phyloP scores from a whole-genome alignment of 768 basidiomycete genomes.

The Termitomyces sp. region DNA sequence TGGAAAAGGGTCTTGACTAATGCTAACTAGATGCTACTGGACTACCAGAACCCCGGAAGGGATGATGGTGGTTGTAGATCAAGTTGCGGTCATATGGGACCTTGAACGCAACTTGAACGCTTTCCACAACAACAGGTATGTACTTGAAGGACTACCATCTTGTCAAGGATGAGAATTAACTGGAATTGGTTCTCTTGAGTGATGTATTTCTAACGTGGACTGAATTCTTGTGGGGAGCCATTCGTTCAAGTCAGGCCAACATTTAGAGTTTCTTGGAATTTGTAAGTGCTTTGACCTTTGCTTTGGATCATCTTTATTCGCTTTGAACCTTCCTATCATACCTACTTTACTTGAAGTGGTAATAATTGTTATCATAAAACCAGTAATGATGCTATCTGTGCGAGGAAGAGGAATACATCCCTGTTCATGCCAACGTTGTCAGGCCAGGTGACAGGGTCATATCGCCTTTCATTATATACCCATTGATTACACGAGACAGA shows the following conservation, averaged over 20 bases:
- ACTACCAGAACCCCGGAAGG: too few species aligned
- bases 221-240: neutral
- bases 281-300: neutral
- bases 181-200: neutral
- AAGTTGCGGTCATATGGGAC: too few species aligned
- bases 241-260: neutral
- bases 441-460: too few species aligned
- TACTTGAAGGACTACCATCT: neutral
- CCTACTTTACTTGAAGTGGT: neutral
- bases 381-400: too few species aligned
- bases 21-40: too few species aligned
- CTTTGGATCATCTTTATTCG: neutral
- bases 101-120: neutral
- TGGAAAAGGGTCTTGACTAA: too few species aligned
- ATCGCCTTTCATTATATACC: too few species aligned
- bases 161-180: neutral
- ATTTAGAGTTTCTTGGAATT: neutral
- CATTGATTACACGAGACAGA: too few species aligned
- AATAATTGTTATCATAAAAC: too few species aligned
- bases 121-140: neutral
- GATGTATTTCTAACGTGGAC: neutral
- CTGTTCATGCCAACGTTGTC: too few species aligned
- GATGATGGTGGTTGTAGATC: too few species aligned
- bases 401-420: too few species aligned
- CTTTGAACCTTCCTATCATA: neutral